Percentiles rank a stretch among this genome's conserved stretches.
Conservation (phyloP, 257 asterid genomes). For the Solanum chiquidenum region DNA sequence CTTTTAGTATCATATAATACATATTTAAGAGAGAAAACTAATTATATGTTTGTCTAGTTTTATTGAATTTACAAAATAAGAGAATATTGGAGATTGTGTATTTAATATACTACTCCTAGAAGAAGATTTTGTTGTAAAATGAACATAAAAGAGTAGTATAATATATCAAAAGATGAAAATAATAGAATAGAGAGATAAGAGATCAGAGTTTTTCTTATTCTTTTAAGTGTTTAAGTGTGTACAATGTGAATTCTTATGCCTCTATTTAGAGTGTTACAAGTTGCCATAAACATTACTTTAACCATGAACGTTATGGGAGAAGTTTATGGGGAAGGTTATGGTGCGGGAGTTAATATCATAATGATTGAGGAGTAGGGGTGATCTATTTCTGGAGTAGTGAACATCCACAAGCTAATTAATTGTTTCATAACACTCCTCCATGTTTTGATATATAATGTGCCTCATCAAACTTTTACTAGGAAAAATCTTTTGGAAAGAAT, state of each 20-base stretch:
- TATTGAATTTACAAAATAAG: background rate
- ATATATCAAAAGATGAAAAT: background rate
- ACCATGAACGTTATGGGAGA: background rate
- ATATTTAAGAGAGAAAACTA: background rate
- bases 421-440: background rate
- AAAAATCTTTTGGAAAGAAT: background rate
- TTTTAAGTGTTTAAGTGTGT: background rate
- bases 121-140: background rate
- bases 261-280: background rate
- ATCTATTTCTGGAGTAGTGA: background rate
- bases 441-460: background rate
- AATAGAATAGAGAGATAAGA: background rate
- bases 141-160: background rate
- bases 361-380: background rate
- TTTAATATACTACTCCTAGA: background rate
- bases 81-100: background rate
- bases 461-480: too few relatives aligned
- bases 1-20: background rate
- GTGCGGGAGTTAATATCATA: background rate
- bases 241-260: background rate
- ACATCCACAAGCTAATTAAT: background rate
- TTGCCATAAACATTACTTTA: background rate
- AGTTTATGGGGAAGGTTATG: background rate
- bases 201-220: too few relatives aligned
- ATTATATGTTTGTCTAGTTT: background rate